phyloP scores from a whole-genome alignment of 2,329 filamentous ascomycete species.

The Fusarium pininemorale region DNA sequence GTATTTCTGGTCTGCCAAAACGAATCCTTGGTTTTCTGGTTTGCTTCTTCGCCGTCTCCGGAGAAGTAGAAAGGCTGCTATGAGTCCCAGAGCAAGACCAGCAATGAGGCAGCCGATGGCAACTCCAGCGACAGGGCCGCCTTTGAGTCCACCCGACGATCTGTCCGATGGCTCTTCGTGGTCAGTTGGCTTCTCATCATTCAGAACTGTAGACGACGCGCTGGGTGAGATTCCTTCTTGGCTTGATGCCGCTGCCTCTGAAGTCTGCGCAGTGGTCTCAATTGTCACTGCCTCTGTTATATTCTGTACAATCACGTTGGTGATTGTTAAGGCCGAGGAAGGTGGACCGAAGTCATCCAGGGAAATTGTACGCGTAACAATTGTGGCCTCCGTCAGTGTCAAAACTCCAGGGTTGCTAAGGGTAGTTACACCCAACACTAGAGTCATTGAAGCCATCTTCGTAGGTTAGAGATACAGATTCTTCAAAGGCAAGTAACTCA shows the following conservation, averaged over 20 bases:
- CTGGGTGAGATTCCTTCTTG: neutral
- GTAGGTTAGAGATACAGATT: neutral
- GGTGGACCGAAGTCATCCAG: no score
- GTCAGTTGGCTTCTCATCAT: neutral
- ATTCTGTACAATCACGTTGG: neutral
- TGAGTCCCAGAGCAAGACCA: conserved; percentile 42
- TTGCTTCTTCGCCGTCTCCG: conserved; percentile 9
- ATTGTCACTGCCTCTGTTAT: neutral
- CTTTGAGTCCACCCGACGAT: neutral
- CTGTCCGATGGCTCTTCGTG: neutral
- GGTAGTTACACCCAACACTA: neutral
- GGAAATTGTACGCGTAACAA: no score
- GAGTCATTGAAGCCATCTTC: neutral
- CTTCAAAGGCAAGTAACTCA: neutral
- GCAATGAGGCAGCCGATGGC: conserved; percentile 44
- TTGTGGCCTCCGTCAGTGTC: no score
- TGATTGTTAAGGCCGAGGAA: no score
- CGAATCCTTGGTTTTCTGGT: neutral
- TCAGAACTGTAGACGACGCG: neutral
- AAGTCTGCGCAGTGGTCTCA: neutral
- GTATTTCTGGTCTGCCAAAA: neutral
- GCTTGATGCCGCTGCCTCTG: neutral
- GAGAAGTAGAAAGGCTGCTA: conserved; percentile 42
- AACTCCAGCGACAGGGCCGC: conserved; percentile 41
- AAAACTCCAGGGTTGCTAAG: no score